Base-by-base conservation (phyloP, 768 basidiomycete species). In the Crepidotus variabilis region DNA sequence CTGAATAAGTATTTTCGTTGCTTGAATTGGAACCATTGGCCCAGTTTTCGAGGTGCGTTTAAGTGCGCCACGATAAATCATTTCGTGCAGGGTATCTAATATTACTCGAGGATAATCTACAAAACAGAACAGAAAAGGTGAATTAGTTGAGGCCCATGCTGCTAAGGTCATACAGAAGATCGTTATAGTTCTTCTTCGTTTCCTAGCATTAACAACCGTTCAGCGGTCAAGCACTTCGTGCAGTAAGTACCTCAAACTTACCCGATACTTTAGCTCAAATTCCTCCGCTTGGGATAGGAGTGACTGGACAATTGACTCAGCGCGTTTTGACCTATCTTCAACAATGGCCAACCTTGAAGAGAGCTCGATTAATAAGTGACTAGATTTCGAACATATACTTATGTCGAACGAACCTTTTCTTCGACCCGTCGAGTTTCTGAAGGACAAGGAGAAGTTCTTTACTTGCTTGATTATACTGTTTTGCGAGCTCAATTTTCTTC, bases 81-180 rank as follows among this genome's bases (percentile, higher is more conserved):
- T 28, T 28, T 28, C 3, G 8, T 8, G 28, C 8, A 28, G 28
- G 28, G 28, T 28, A 28, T 28, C 28, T 28, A 20, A 11, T 43
- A 43, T 43, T 43, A 43, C 18, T 43, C 39, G 45, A 28, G 52
- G 22, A 49, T 57, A 23, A 16, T 33, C 28, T 24, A 34, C 24
- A 11, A 20, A 16, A 11, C 6, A 23, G 35, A 14, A n/a, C 36
- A 3, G 22, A 46, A 6, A 32, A 18, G 16, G 47, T 18, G 16
- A 28, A 47, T 57, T 33, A 65, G 51, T 61, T 63, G 47, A 68
- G 58, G 23, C 50, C 60, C 11, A 68, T 59, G 22, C 51, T 52
- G 20, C 68, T 66, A 39, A 71, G 46, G 48, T 70, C 68, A 20
- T 57, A 49, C 35, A 70, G 55, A 47, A 72, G 60, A 22, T 65